Conservation (phyloP, 495 filamentous ascomycete genomes). For the Penicillium bialowiezense region DNA sequence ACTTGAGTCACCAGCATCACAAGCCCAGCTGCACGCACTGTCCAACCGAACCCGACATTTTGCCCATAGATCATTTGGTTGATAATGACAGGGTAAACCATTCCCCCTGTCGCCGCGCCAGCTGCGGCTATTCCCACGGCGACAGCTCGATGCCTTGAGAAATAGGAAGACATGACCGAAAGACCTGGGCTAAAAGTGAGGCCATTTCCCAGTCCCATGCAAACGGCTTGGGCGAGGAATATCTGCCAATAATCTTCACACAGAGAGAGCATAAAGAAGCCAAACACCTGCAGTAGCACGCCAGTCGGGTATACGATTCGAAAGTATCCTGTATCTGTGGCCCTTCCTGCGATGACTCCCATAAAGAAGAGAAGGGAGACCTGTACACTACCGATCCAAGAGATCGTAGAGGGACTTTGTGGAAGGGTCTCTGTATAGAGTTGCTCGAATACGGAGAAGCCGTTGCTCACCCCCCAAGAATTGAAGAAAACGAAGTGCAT, state of each 20-base stretch:
- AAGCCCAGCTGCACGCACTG: conserved; percentile 62
- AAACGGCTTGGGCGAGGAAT: conserved; percentile 36
- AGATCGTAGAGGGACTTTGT: conserved; percentile 42
- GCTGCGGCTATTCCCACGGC: not conserved
- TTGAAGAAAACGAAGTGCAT: not conserved
- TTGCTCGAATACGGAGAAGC: conserved; percentile 32
- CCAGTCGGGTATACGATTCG: conserved; percentile 37
- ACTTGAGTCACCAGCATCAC: conserved; percentile 52
- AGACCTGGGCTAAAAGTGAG: conserved; percentile 31
- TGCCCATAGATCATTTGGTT: not conserved
- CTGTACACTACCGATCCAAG: conserved; percentile 52
- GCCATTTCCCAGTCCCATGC: conserved; percentile 35
- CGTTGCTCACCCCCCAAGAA: not conserved
- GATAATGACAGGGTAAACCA: not conserved
- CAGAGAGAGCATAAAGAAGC: conserved; percentile 43
- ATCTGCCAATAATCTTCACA: conserved; percentile 30
- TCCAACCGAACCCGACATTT: conserved; percentile 65
- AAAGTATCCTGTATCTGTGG: conserved; percentile 60
- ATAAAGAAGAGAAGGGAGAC: conserved; percentile 53
- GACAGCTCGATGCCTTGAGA: conserved; percentile 17
- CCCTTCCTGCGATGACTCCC: conserved; percentile 53
- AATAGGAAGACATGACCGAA: conserved; percentile 34
- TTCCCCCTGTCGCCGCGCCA: not conserved
- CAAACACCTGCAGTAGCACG: conserved; percentile 31
- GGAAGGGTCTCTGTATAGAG: conserved; percentile 21